phyloP scores from a whole-genome alignment of 2,329 filamentous ascomycete genomes.

The Alternaria hordeiaustralica region DNA sequence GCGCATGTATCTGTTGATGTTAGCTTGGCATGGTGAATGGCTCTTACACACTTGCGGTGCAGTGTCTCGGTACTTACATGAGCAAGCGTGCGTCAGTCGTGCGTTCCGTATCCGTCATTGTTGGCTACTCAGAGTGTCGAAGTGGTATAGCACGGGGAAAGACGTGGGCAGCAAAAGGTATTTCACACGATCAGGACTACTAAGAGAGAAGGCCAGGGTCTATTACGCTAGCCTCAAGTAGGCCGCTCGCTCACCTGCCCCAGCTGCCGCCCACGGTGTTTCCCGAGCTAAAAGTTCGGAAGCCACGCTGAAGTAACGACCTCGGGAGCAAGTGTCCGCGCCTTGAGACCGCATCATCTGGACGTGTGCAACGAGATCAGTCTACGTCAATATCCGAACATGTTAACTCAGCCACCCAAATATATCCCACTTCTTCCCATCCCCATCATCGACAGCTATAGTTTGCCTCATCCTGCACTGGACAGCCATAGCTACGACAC shows the following conservation, averaged over 20 bases:
- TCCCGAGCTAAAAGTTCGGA: neutral
- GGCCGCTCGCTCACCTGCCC: neutral
- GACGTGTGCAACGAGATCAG: neutral
- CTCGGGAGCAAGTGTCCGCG: neutral
- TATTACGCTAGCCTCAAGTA: neutral
- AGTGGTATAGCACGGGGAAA: neutral
- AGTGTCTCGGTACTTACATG: neutral
- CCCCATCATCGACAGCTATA: neutral
- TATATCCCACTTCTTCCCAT: neutral
- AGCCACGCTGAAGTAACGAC: neutral
- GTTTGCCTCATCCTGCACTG: neutral
- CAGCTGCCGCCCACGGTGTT: neutral
- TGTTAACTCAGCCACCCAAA: neutral
- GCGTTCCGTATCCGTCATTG: neutral
- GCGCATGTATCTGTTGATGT: neutral
- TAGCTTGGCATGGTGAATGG: neutral
- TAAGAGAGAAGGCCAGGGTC: neutral
- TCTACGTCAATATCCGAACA: neutral
- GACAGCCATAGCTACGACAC: neutral
- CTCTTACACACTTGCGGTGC: neutral
- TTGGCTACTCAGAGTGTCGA: neutral
- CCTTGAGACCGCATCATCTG: neutral
- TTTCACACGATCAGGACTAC: neutral
- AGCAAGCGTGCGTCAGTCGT: neutral
- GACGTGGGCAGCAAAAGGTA: neutral